These are phyloP conservation scores for Basidiobolus heterosporus DNA, from an alignment of 371 early-diverging fungal genomes.

Conservation along the genomic window DNA sequence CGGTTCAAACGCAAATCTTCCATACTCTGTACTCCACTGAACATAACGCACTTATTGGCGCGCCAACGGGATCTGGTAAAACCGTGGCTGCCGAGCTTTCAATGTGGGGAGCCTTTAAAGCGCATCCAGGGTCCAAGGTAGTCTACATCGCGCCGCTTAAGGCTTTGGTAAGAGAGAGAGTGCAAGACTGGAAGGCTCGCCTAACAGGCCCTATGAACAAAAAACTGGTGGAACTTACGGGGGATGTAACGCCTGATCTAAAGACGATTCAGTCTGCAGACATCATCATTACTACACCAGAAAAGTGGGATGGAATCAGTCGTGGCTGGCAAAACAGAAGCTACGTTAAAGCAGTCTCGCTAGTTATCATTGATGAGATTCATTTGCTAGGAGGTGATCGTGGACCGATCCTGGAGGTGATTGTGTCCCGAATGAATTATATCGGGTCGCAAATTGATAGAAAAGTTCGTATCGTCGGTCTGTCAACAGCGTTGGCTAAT, in stretches of 20 bases:
- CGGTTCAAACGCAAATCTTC: constrained; percentile 95
- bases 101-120: constrained; percentile 77
- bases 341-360: constrained; percentile 66
- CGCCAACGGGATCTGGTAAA: constrained; percentile 98
- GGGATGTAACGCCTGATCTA: constrained; percentile 88
- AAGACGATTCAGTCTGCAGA: constrained; percentile 71
- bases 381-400: constrained; percentile 94
- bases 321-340: constrained; percentile 74
- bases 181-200: constrained; percentile 76
- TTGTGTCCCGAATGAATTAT: constrained; percentile 93
- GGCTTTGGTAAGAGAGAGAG: constrained; percentile 94
- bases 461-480: constrained; percentile 85
- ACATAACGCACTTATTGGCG: constrained; percentile 84
- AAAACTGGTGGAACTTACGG: constrained; percentile 87
- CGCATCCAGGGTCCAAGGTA: constrained; percentile 70
- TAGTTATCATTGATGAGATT: constrained; percentile 97
- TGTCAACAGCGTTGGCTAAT: constrained; percentile 96
- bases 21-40: constrained; percentile 78
- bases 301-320: constrained; percentile 97
- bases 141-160: constrained; percentile 99
- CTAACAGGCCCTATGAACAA: constrained; percentile 56
- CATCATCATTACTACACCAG: constrained; percentile 94
- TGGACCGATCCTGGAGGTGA: constrained; percentile 93
- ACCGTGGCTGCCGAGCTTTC: constrained; percentile 93
- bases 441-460: constrained; percentile 52